Conservation (phyloP, 352 stramenopile genomes). For the Globisporangium spiculum region DNA sequence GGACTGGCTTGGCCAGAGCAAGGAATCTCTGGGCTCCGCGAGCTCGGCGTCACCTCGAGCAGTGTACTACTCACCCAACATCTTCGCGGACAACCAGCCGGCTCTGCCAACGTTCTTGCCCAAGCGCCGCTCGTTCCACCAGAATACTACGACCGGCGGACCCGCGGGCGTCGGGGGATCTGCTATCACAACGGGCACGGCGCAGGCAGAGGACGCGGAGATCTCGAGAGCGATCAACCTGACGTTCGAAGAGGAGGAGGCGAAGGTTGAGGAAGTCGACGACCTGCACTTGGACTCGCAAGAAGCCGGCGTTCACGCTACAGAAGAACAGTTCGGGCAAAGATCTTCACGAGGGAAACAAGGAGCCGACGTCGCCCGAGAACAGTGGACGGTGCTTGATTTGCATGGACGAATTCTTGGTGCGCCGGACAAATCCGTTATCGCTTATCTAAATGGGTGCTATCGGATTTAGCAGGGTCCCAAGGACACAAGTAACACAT, state of each 20-base stretch:
- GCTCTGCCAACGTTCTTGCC: constrained; percentile 55
- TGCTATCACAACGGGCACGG: not conserved
- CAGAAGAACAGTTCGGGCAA: constrained; percentile 16
- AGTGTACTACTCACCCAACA: constrained; percentile 58
- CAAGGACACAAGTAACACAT: too few relatives aligned
- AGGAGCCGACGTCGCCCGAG: constrained; percentile 12
- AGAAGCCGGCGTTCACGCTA: constrained; percentile 1
- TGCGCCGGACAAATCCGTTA: constrained; percentile 32
- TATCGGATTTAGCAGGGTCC: too few relatives aligned
- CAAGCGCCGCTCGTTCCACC: constrained; percentile 34
- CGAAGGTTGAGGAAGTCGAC: constrained; percentile 28
- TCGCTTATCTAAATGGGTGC: too few relatives aligned
- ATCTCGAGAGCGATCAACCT: constrained; percentile 29
- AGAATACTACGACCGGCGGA: not conserved
- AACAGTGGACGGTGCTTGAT: constrained; percentile 66
- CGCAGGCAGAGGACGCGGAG: constrained; percentile 20
- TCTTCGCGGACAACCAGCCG: constrained; percentile 37
- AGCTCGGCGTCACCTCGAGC: constrained; percentile 39
- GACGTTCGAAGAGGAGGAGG: constrained; percentile 38
- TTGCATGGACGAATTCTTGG: constrained; percentile 89
- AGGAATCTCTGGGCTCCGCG: not conserved
- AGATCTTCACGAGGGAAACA: constrained; percentile 5
- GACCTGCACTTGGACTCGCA: constrained; percentile 12
- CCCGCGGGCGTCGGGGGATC: not conserved
- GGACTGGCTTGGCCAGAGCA: too few relatives aligned